Conservation (phyloP, 345 rosid species). For the Balakata baccata region DNA sequence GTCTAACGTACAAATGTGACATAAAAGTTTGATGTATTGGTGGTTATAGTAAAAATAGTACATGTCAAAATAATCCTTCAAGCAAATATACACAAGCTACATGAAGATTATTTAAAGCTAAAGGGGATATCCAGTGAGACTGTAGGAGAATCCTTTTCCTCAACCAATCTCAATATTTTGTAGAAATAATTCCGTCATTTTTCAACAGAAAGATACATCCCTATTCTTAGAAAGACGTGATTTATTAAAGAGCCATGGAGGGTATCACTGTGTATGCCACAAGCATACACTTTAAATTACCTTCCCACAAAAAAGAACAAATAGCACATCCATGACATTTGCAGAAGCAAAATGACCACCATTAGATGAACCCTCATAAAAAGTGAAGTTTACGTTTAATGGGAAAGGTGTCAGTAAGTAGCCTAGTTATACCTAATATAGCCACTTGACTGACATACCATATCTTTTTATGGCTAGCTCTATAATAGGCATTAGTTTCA, state of each 20-base stretch:
- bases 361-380: no score
- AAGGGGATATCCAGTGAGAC: not conserved
- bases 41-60: not conserved
- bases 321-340: no score
- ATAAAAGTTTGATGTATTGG: not conserved
- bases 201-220: not conserved
- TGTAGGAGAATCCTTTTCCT: not conserved
- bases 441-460: not conserved
- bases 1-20: not conserved
- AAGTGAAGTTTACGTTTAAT: not conserved
- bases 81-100: not conserved
- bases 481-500: not conserved
- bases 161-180: not conserved
- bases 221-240: no score
- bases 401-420: not conserved
- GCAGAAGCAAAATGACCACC: no score
- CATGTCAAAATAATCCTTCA: not conserved
- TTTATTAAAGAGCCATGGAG: no score
- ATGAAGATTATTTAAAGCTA: not conserved
- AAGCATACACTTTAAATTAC: no score
- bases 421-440: no score
- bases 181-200: not conserved
- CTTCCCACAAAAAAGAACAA: no score
- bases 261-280: no score
- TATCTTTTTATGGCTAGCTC: not conserved